These are phyloP conservation scores for Basidiobolus meristosporus DNA, from an alignment of 371 early-diverging fungal genomes.

Conservation along the genomic window DNA sequence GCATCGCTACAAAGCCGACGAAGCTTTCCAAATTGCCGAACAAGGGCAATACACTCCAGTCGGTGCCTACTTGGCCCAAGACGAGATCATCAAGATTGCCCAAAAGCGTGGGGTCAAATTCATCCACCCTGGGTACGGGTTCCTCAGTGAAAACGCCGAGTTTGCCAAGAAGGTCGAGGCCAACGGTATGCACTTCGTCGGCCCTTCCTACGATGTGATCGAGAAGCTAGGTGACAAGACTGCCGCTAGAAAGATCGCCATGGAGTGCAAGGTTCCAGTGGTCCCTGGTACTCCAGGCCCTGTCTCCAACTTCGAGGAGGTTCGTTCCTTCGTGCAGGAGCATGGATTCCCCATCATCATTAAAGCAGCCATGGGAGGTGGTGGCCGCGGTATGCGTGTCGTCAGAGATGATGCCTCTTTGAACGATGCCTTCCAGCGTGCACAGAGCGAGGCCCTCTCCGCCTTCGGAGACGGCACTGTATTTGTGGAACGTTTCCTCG, in stretches of 20 bases:
- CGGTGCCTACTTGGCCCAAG: conserved; percentile 83
- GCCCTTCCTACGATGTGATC: conserved; percentile 73
- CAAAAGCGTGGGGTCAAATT: conserved; percentile 40
- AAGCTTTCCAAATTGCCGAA: conserved; percentile 78
- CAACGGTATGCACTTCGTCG: conserved; percentile 83
- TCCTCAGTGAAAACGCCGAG: conserved; percentile 74
- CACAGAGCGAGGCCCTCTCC: conserved; percentile 70
- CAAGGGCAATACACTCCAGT: conserved; percentile 70
- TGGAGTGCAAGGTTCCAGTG: conserved; percentile 61
- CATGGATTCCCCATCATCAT: conserved; percentile 89
- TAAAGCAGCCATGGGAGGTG: conserved; percentile 94
- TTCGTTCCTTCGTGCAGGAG: conserved; percentile 47
- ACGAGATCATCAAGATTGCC: conserved; percentile 77
- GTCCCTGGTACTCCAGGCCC: conserved; percentile 81
- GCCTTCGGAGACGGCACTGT: conserved; percentile 92
- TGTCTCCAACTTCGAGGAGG: conserved; percentile 38
- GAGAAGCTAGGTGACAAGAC: conserved; percentile 86
- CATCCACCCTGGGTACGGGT: conserved; percentile 75
- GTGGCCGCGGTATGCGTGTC: conserved; percentile 95
- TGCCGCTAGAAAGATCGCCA: conserved; percentile 72
- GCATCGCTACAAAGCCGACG: conserved; percentile 90
- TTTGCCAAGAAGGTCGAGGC: conserved; percentile 78
- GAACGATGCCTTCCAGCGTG: conserved; percentile 54
- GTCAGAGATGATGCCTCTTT: conserved; percentile 49
- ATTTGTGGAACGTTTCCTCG: conserved; percentile 84